These are phyloP conservation scores for Buddleja alternifolia DNA, from an alignment of 257 asterid genomes.

Conservation along the genomic window DNA sequence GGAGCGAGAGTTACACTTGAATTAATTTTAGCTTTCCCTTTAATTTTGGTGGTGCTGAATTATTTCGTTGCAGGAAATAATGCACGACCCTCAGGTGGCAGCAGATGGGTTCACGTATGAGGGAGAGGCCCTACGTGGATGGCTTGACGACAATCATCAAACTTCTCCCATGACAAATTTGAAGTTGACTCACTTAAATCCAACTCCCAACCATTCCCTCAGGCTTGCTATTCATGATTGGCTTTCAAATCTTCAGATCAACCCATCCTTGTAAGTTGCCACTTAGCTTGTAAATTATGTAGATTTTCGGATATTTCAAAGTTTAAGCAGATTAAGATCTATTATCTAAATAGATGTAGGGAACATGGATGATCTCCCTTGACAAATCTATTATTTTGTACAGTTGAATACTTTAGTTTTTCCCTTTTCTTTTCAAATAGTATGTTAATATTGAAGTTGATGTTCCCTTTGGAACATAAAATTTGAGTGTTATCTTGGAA, in stretches of 20 bases:
- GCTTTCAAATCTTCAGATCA: conserved; percentile 52
- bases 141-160: conserved; percentile 69
- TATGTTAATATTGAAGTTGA: no score
- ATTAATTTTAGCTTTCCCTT: background rate
- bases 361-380: background rate
- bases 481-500: no score
- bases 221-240: conserved; percentile 73
- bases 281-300: conserved; percentile 28
- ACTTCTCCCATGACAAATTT: conserved; percentile 93
- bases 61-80: conserved; percentile 68
- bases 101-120: conserved; percentile 95
- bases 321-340: background rate
- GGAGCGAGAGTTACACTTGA: background rate
- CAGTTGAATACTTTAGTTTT: background rate
- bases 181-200: conserved; percentile 50
- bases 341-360: background rate
- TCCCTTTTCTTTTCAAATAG: background rate
- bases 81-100: conserved; percentile 91
- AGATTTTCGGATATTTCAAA: background rate
- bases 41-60: no score
- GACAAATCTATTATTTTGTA: background rate
- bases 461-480: no score
- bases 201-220: conserved; percentile 72
- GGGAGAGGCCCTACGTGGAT: conserved; percentile 75
- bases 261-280: conserved; percentile 6